Evolutionary conservation across 371 early-diverging fungal genomes (phyloP), one percentile per base, ranked within the genome.

Genomic region (Saksenaea oblongispora): DNA sequence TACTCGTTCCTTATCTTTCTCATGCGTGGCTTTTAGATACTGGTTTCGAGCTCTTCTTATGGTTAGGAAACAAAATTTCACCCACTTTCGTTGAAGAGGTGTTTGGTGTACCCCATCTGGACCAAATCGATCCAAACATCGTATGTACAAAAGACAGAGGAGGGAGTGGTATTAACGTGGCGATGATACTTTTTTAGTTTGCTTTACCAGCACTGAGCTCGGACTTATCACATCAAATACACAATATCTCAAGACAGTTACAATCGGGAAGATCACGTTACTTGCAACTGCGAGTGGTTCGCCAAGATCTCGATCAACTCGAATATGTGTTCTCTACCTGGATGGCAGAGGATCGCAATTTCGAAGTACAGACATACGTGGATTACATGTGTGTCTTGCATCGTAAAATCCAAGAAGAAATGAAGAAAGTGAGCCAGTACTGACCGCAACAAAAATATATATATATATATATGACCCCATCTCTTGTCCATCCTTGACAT

Each of bases 331-430:
- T 93, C 64, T 77, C 83, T 44, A 86, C 85, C 22, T 75, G 85
- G 66, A 75, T 96, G 76, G 82, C 87, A 5, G 95, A 96, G 69
- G 96, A 94, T 72, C 90, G 93, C 66, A 95, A 95, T 70, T 87
- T 90, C 34, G 97, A 95, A 59, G 89, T 87, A 47, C 88, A 93
- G 88, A 89, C 89, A 15, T 98, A 98, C 75, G 95, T 97, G 13
- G 98, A 98, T 67, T 98, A 89, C 64, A 83, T 98, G 72, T 93
- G 93, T 69, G 84, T 86, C 10, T 87, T 96, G 63, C 98, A 98
- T 71, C 86, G 93, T 64, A 92, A 90, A 73, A 92, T 93, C 63
- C 94, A 94, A 72, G 87, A 80, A 34, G 94, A 92, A 76, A 86
- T 89, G 76, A 85, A 80, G 44, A 75, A 76, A 53, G 51, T 55